Evolutionary conservation across 331 rosid genomes (phyloP), one percentile per base, ranked within the genome.

Genomic region (Prunus yedoensis): DNA sequence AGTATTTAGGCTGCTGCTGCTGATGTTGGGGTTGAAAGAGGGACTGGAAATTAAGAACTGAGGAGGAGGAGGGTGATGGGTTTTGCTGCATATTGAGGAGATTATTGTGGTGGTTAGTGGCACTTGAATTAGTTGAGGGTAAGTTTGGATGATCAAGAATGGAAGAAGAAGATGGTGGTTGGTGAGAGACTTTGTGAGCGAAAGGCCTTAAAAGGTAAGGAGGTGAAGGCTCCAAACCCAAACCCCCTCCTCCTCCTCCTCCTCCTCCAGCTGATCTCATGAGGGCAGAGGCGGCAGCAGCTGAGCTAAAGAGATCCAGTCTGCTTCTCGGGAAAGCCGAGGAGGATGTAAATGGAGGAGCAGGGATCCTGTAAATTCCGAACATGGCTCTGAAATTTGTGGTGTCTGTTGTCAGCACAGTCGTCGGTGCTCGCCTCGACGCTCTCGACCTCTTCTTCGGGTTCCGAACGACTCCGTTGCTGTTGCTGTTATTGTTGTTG

Each of bases 351-450:
- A 95, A 95, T 2, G 99, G 98, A 2, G 89, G 97, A 12, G 98
- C 91, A 3, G 99, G 99, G 25, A 95, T 92, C 99, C 99, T 1
- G 99, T 95, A 77, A 95, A 95, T 81, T 95, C 98, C 70, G 92
- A 98, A 77, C 99, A 95, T 95, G 82, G 99, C 97, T 82, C 99
- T 74, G 86, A 95, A 95, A 85, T 95, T 95, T 0, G 94, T 82
- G 25, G 99, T 95, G 85, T 92, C 97, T 1, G 99, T 95, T 1
- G 94, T 95, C 8, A 95, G 78, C 3, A 95, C 98, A 0, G 99
- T 95, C 1, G 99, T 95, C 15, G 99, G 99, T 23, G 99, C 98
- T 41, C 99, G 96, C 75, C 99, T 77, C 0, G 99, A 92, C 1
- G 99, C 99, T 66, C 99, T 84, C 1, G 98, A 84, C 79, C 99